A percentile compares a stretch with the other conserved stretches of the same genome.
These are phyloP conservation scores for Debaryomycetaceae sp. DNA, from an alignment of 1,139 yeast genomes.

Conservation along the genomic window DNA sequence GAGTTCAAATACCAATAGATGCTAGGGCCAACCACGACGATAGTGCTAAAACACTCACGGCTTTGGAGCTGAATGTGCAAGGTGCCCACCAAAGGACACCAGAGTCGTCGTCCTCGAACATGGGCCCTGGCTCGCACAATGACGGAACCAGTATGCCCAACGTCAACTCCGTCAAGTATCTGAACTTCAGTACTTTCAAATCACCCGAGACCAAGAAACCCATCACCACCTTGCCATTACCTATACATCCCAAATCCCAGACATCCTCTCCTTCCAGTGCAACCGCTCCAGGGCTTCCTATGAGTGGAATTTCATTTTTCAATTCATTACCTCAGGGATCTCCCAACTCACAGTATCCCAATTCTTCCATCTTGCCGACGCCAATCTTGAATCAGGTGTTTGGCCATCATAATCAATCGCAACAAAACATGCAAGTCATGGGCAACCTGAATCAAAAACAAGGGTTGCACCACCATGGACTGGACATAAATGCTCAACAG, in stretches of 20 bases:
- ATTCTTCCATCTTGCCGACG: slow-evolving; percentile 29
- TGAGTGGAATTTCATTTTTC: slow-evolving; percentile 21
- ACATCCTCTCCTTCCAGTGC: slow-evolving; percentile 45
- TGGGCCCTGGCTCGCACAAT: slow-evolving; percentile 1
- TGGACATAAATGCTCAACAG: slow-evolving; percentile 1
- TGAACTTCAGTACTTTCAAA: slow-evolving; percentile 30
- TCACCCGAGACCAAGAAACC: slow-evolving; percentile 40
- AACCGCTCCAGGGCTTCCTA: slow-evolving; percentile 38
- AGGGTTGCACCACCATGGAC: background rate
- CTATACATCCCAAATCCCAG: slow-evolving; percentile 39
- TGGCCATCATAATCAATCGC: slow-evolving; percentile 13
- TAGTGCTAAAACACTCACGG: slow-evolving; percentile 39
- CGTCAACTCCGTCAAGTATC: slow-evolving; percentile 20
- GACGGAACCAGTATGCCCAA: slow-evolving; percentile 9
- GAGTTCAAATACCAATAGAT: slow-evolving; percentile 52
- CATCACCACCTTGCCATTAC: slow-evolving; percentile 33
- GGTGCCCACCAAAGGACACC: slow-evolving; percentile 3
- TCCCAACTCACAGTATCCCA: slow-evolving; percentile 23
- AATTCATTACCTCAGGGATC: slow-evolving; percentile 28
- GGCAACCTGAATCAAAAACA: slow-evolving; percentile 8
- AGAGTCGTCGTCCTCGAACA: slow-evolving; percentile 5
- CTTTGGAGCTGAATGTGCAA: slow-evolving; percentile 24
- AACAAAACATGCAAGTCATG: slow-evolving; percentile 2
- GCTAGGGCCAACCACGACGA: slow-evolving; percentile 24
- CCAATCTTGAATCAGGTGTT: slow-evolving; percentile 37